A percentile compares a stretch with the other conserved stretches of the same genome.
phyloP scores from a whole-genome alignment of 1,139 yeast species.

The Yamadazyma kanchanaburiensis region DNA sequence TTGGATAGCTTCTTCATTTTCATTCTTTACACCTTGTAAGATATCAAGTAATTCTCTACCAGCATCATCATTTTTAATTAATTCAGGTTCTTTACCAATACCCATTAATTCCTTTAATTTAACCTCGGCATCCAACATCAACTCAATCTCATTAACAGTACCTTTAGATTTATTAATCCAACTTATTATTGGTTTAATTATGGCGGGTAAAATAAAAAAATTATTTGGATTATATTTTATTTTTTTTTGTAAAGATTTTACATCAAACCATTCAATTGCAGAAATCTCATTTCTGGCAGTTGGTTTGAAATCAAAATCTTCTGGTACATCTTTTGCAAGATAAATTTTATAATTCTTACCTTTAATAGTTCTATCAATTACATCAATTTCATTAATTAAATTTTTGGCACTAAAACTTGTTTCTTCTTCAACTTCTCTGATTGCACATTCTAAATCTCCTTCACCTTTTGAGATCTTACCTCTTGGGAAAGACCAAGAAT shows the following conservation, averaged over 20 bases:
- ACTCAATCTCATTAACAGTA: slow-evolving; percentile 51
- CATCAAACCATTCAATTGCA: slow-evolving; percentile 45
- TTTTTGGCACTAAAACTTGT: slow-evolving; percentile 86
- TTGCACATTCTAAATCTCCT: slow-evolving; percentile 83
- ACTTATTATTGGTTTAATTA: slow-evolving; percentile 55
- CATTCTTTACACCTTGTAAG: slow-evolving; percentile 42
- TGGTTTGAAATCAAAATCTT: slow-evolving; percentile 70
- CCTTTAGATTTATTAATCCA: slow-evolving; percentile 59
- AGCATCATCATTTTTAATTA: slow-evolving; percentile 47
- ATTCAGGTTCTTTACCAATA: slow-evolving; percentile 23
- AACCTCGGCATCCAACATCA: slow-evolving; percentile 55
- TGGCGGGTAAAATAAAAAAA: slow-evolving; percentile 56
- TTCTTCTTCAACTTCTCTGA: slow-evolving; percentile 93
- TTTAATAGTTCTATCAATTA: slow-evolving; percentile 72
- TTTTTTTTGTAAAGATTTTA: slow-evolving; percentile 32
- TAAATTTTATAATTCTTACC: slow-evolving; percentile 88
- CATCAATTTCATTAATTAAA: slow-evolving; percentile 65
- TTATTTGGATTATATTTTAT: slow-evolving; percentile 41
- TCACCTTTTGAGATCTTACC: slow-evolving; percentile 97
- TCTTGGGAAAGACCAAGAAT: slow-evolving; percentile 92
- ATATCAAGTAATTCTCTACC: slow-evolving; percentile 73
- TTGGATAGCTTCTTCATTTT: slow-evolving; percentile 3
- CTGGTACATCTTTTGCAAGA: slow-evolving; percentile 76
- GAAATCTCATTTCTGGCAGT: slow-evolving; percentile 84
- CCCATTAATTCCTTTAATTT: slow-evolving; percentile 66